These are phyloP conservation scores for Brassica rapa DNA, from an alignment of 345 rosid species.

Conservation along the genomic window DNA sequence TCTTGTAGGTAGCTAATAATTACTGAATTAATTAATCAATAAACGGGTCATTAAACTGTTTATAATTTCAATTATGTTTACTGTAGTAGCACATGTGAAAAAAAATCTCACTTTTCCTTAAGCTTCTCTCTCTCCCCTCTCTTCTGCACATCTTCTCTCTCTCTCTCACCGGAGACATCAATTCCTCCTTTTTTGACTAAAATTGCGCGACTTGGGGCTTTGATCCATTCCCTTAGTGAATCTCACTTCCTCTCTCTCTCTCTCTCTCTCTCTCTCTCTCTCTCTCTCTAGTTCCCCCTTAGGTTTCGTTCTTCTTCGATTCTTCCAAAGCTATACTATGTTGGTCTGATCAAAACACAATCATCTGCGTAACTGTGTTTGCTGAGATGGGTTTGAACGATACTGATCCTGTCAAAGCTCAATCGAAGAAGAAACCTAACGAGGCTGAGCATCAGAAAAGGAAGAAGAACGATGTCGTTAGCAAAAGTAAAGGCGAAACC, in stretches of 20 bases:
- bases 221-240: slow-evolving; percentile 36
- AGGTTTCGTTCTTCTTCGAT: not conserved
- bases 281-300: not conserved
- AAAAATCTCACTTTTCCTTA: slow-evolving; percentile 14
- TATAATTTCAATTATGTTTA: not conserved
- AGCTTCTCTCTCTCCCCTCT: slow-evolving; percentile 8
- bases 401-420: not conserved
- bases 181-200: slow-evolving; percentile 40
- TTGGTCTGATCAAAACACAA: slow-evolving; percentile 15
- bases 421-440: slow-evolving; percentile 28
- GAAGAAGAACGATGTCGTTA: slow-evolving; percentile 25
- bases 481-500: slow-evolving; percentile 38
- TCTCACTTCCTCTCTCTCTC: slow-evolving; percentile 11
- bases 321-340: not conserved
- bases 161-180: slow-evolving; percentile 33
- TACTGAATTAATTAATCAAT: not conserved
- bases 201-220: slow-evolving; percentile 39
- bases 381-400: slow-evolving; percentile 36
- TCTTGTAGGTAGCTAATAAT: not conserved
- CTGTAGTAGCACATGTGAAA: slow-evolving; percentile 37
- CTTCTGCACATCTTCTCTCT: slow-evolving; percentile 3
- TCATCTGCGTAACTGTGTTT: not conserved
- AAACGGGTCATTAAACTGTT: slow-evolving; percentile 15
- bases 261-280: not conserved
- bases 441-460: slow-evolving; percentile 50